These are phyloP conservation scores for Perilla frutescens DNA, from an alignment of 257 asterid species.

Conservation along the genomic window DNA sequence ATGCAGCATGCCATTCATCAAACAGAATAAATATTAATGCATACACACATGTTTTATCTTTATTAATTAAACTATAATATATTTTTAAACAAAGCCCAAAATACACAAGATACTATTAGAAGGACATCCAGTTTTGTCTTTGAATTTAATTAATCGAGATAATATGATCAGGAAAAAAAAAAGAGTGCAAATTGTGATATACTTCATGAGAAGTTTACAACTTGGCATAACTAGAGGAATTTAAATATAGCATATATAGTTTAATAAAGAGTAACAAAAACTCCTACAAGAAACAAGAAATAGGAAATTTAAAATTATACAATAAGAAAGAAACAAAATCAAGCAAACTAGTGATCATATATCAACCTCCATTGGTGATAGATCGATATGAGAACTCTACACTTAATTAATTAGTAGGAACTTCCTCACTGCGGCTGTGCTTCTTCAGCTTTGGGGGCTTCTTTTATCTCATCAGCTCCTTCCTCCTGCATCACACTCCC, in stretches of 20 bases:
- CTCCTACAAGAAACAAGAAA: not conserved
- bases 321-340: not conserved
- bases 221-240: not conserved
- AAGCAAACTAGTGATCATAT: not conserved
- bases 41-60: too few species aligned
- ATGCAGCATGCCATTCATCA: too few species aligned
- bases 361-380: not conserved
- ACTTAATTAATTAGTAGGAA: not conserved
- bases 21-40: too few species aligned
- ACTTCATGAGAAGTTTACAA: conserved; percentile 21
- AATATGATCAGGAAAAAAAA: not conserved
- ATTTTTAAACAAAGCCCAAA: too few species aligned
- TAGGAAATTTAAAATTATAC: not conserved
- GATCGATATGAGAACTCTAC: not conserved
- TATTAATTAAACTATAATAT: too few species aligned
- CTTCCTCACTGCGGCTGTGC: not conserved
- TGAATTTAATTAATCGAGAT: not conserved
- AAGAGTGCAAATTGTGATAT: not conserved
- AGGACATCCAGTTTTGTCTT: not conserved
- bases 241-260: not conserved
- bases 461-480: conserved; percentile 28
- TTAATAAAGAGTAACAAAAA: not conserved
- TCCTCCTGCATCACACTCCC: conserved; percentile 10
- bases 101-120: too few species aligned
- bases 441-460: conserved; percentile 28